phyloP scores from a whole-genome alignment of 2,329 filamentous ascomycete genomes.

The Verticillium zaregamsianum region DNA sequence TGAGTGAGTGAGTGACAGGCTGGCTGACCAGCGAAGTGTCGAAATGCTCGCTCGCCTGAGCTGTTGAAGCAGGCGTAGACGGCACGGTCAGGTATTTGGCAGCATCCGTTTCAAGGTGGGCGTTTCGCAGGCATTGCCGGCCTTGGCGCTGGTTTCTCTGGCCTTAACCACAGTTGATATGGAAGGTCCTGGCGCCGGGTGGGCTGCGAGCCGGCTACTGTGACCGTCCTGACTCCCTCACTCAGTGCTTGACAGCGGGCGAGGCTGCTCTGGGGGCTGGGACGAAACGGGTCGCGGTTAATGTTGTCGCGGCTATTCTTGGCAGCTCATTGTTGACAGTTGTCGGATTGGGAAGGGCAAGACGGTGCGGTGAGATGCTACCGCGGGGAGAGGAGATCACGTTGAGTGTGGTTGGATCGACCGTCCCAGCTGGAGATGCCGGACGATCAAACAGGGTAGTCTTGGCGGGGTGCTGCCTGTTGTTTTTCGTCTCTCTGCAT shows the following conservation, averaged over 20 bases:
- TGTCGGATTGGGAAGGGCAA: neutral
- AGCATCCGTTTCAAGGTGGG: neutral
- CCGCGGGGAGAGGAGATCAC: neutral
- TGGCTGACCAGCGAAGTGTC: too few species aligned
- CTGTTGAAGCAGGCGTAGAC: neutral
- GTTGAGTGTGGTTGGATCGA: neutral
- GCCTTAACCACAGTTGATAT: neutral
- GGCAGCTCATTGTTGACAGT: neutral
- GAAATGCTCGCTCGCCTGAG: neutral
- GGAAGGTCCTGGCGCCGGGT: neutral
- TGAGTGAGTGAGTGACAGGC: too few species aligned
- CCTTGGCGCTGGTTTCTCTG: neutral
- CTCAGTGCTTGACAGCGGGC: neutral
- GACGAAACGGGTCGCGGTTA: neutral
- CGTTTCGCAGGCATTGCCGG: neutral
- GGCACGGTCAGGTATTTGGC: neutral
- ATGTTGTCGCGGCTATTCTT: neutral
- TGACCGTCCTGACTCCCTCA: neutral
- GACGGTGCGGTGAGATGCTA: neutral
- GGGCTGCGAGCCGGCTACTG: neutral
- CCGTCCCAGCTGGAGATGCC: neutral
- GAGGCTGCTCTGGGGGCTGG: neutral
- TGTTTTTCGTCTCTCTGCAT: neutral
- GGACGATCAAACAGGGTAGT: neutral
- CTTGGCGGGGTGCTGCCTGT: neutral